A percentile compares a stretch with the other conserved stretches of the same genome.
Conservation (phyloP, 352 stramenopile species). For the Globisporangium barbulae region DNA sequence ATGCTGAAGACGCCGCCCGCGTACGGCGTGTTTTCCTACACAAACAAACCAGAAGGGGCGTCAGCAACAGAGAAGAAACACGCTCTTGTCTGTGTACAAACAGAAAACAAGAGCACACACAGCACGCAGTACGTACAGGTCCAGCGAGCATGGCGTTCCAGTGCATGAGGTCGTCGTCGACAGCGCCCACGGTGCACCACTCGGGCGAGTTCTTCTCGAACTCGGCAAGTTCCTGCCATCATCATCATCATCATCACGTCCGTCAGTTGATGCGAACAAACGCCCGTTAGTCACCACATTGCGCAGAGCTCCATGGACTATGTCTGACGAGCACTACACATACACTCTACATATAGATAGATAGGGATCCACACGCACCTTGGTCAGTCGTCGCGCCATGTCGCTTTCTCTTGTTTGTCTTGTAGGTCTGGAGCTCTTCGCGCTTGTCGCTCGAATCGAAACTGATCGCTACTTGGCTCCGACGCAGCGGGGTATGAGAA, state of each 20-base stretch:
- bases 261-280: not conserved
- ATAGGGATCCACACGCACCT: conserved; percentile 30
- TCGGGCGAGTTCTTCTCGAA: conserved; percentile 90
- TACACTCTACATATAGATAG: not conserved
- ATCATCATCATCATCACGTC: not conserved
- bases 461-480: conserved; percentile 1
- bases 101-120: not conserved
- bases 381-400: conserved; percentile 83
- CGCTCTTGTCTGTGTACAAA: not conserved
- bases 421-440: not conserved
- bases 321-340: not conserved
- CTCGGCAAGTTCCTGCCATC: conserved; percentile 71
- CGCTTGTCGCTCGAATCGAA: conserved; percentile 8
- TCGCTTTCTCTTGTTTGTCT: not conserved
- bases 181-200: conserved; percentile 83
- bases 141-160: conserved; percentile 90
- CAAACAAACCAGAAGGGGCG: not conserved
- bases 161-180: conserved; percentile 89
- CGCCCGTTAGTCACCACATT: not conserved
- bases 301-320: too few relatives aligned
- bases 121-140: conserved; percentile 47
- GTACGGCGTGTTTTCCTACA: conserved; percentile 84
- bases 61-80: not conserved
- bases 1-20: conserved; percentile 92
- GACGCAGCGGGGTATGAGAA: not conserved